These are phyloP conservation scores for Lippia alba DNA, from an alignment of 305 asterid genomes.

Conservation along the genomic window DNA sequence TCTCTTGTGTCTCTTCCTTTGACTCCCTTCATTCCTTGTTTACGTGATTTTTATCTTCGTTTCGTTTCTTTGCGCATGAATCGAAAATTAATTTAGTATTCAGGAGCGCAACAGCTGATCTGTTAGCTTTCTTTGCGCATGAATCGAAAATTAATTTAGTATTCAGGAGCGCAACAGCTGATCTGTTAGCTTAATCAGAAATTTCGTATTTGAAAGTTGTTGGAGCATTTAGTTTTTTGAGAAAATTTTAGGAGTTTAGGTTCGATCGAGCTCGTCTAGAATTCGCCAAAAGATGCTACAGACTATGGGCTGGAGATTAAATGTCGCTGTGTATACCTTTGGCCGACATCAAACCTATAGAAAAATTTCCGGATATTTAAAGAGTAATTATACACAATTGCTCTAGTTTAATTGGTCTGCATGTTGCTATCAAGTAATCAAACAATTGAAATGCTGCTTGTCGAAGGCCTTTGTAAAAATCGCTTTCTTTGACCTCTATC, in stretches of 20 bases:
- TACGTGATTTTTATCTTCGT: neutral
- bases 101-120: too few species aligned
- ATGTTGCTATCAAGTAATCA: constrained; percentile 40
- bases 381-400: neutral
- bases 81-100: too few species aligned
- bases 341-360: constrained; percentile 11
- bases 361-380: neutral
- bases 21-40: constrained; percentile 21
- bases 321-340: constrained; percentile 23
- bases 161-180: too few species aligned
- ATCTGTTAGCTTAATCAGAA: too few species aligned
- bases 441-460: constrained; percentile 18
- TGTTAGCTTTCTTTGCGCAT: neutral
- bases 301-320: constrained; percentile 2
- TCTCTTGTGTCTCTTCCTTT: constrained; percentile 32
- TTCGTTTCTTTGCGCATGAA: neutral
- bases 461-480: constrained; percentile 29
- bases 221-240: too few species aligned
- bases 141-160: too few species aligned
- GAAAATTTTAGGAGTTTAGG: too few species aligned
- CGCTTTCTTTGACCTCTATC: constrained; percentile 20
- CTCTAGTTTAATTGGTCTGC: constrained; percentile 6
- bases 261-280: too few species aligned
- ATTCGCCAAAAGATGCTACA: too few species aligned
- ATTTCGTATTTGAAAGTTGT: too few species aligned